Percentiles rank a stretch among this genome's conserved stretches.
Conservation (phyloP, 805 yeast species). For the Monosporozyma solicola region DNA sequence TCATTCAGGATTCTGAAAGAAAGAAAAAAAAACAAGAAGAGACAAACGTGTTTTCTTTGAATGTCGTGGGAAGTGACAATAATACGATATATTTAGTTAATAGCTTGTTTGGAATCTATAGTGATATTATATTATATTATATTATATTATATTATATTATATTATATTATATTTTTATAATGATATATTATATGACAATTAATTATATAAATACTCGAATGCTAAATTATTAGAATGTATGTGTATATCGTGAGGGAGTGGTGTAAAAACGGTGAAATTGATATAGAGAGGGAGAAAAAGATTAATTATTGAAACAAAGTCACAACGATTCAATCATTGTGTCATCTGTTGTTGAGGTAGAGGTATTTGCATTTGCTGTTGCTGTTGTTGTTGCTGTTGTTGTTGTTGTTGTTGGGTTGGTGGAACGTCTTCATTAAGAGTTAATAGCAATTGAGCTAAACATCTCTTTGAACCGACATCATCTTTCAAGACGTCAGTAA, state of each 20-base stretch:
- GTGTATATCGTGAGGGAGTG: neutral
- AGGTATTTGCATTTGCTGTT: neutral
- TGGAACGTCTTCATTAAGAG: conserved; percentile 38
- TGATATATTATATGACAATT: neutral
- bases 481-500: conserved; percentile 67
- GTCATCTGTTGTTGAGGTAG: neutral
- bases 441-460: conserved; percentile 69
- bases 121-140: neutral
- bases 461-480: conserved; percentile 85
- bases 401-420: neutral
- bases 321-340: neutral
- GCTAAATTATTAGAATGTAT: neutral
- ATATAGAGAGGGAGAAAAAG: neutral
- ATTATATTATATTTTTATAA: neutral
- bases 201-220: neutral
- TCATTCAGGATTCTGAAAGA: neutral
- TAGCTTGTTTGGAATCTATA: neutral
- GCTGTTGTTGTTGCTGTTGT: neutral
- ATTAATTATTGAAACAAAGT: neutral
- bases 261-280: neutral
- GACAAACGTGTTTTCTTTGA: neutral
- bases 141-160: neutral
- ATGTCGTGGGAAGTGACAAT: neutral
- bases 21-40: neutral
- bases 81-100: neutral